Base-by-base conservation (phyloP, 495 filamentous ascomycete genomes). In the Aspergillus ellipticus region DNA sequence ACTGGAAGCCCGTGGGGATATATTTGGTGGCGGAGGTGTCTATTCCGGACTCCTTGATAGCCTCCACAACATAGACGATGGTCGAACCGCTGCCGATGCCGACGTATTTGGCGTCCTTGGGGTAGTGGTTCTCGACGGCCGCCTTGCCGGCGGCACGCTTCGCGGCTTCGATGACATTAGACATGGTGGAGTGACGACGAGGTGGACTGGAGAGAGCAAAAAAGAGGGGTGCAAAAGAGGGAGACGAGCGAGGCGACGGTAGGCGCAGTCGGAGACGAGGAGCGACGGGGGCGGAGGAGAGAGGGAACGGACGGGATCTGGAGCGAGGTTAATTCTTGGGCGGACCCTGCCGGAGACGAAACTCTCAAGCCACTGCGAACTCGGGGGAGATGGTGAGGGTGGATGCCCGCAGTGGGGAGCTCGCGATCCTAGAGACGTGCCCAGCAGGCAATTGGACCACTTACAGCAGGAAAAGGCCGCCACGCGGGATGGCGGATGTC, bases 21-120 rank as follows among this genome's bases (percentile, higher is more conserved):
- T 96, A 98, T 57, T 76, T 77, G 75, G 91, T 90, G 55, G 67
- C 63, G n/a, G 77, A 70, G 47, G 82, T 80, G 54, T 81, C 74
- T 17, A 82, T 65, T 15, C 82, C 82, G 31, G 87, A 81, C 21
- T 82, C 83, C 58, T 87, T 85, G 73, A 98, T 98, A 37, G 92
- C 92, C 64, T 96, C 89, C 49, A 98, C 92, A 13, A 97, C 94
- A 72, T 96, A 95, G 62, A 95, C 85, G 31, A 98, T 90, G 1
- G 94, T 98, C 51, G 85, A 91, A 55, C 94, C 94, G 54, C 87
- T 92, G 52, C 94, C 94, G 71, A 98, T 97, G 60, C 94, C 94
- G 60, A 97, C 83, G 67, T 85, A 88, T 51, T 78, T 82, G 66
- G 86, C 87, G 51, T 78, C 62, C 47, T 85, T 76, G 42, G 82